Percentiles rank a stretch among this genome's conserved stretches.
Conservation (phyloP, 805 yeast species). For the Schwanniomyces yamadae region DNA sequence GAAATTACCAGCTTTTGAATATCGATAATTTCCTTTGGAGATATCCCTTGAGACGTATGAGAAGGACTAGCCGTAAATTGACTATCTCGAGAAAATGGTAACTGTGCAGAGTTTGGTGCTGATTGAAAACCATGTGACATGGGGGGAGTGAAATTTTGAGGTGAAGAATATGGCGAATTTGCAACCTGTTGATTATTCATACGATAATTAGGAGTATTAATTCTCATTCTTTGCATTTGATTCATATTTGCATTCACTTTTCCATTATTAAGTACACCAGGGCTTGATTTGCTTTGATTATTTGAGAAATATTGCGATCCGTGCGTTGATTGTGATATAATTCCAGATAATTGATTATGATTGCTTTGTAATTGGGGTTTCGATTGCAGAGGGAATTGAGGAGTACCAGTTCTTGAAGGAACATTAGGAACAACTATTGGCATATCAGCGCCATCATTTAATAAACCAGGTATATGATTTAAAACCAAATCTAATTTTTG, state of each 20-base stretch:
- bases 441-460: slow-evolving; percentile 37
- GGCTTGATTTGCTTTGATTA: background rate
- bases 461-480: slow-evolving; percentile 71
- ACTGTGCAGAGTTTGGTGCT: slow-evolving; percentile 4
- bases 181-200: slow-evolving; percentile 5
- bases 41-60: slow-evolving; percentile 26
- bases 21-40: slow-evolving; percentile 29
- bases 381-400: background rate
- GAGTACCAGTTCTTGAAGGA: slow-evolving; percentile 9
- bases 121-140: slow-evolving; percentile 5
- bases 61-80: slow-evolving; percentile 22
- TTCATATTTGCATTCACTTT: slow-evolving; percentile 5
- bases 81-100: slow-evolving; percentile 15
- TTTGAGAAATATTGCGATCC: background rate
- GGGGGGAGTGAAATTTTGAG: slow-evolving; percentile 18
- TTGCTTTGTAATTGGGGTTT: slow-evolving; percentile 4
- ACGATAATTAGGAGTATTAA: slow-evolving; percentile 2
- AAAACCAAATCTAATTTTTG: slow-evolving; percentile 68
- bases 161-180: slow-evolving; percentile 15
- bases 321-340: too few species aligned
- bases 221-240: slow-evolving; percentile 4
- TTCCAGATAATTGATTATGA: too few species aligned
- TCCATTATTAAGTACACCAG: slow-evolving; percentile 7
- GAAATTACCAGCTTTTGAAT: slow-evolving; percentile 14
- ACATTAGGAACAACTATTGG: slow-evolving; percentile 38